Evolutionary conservation across 1,139 yeast species (phyloP).

Genomic region (Cylindricascospora bacillispora): DNA sequence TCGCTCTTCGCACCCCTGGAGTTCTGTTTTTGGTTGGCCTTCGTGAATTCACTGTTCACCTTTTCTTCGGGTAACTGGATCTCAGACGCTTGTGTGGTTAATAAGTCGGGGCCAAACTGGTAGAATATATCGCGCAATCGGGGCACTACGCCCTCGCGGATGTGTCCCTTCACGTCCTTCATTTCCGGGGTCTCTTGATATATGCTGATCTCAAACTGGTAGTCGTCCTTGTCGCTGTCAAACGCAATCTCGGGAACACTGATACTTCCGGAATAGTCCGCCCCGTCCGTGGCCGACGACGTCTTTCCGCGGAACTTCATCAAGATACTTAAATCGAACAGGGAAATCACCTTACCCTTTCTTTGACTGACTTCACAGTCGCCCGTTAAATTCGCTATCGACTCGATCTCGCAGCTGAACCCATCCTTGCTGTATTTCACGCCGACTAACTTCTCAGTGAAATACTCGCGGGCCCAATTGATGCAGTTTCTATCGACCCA

Average conservation of each 20-base stretch:
- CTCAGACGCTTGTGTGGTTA: constrained; percentile 65
- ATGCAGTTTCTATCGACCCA: constrained; percentile 98
- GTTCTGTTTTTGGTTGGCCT: constrained; percentile 41
- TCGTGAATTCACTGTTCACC: constrained; percentile 56
- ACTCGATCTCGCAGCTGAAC: constrained; percentile 32
- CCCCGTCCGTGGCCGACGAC: constrained; percentile 13
- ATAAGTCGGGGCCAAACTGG: constrained; percentile 66
- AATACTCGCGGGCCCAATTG: constrained; percentile 76
- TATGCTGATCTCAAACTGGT: constrained; percentile 65
- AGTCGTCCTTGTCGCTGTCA: constrained; percentile 75
- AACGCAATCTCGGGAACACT: constrained; percentile 90
- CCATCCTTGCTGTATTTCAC: constrained; percentile 30
- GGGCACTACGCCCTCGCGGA: constrained; percentile 57
- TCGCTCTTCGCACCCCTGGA: constrained; percentile 19
- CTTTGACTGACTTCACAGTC: constrained; percentile 95
- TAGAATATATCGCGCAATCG: constrained; percentile 42
- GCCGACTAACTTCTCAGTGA: constrained; percentile 45
- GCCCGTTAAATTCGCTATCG: constrained; percentile 69
- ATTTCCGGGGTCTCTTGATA: constrained; percentile 44
- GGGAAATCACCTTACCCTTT: constrained; percentile 88
- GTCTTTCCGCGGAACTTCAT: constrained; percentile 45
- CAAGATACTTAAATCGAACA: constrained; percentile 67
- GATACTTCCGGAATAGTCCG: constrained; percentile 49
- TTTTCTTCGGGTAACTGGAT: constrained; percentile 67
- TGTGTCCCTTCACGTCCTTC: constrained; percentile 38